Conservation (phyloP, 179 eudicot species). For the Monotropa hypopitys region DNA sequence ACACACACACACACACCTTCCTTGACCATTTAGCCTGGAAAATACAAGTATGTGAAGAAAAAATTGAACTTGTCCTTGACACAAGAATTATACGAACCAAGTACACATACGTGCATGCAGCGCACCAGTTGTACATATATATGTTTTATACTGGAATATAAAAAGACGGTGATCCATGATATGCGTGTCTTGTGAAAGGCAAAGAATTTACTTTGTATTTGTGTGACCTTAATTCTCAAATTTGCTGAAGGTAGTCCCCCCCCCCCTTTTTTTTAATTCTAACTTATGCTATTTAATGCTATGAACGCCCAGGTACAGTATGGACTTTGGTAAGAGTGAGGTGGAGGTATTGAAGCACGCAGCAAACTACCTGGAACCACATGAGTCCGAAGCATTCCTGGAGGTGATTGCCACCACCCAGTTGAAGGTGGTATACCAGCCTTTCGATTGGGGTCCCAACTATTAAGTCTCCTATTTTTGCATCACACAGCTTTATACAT, state of each 20-base stretch:
- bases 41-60: background rate
- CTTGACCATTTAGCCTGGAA: background rate
- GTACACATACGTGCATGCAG: too few species aligned
- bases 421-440: conserved; percentile 37
- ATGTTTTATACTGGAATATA: background rate
- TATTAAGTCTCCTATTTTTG: conserved; percentile 4
- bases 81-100: too few species aligned
- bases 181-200: background rate
- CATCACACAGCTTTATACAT: background rate
- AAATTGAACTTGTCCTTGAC: background rate
- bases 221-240: background rate
- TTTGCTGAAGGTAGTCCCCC: background rate
- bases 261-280: background rate
- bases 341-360: conserved; percentile 44
- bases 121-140: background rate
- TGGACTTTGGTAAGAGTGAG: conserved; percentile 41
- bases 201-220: background rate
- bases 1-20: too few species aligned
- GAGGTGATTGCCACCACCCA: conserved; percentile 32
- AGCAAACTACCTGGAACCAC: conserved; percentile 33
- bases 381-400: conserved; percentile 21
- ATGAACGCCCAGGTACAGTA: conserved; percentile 28
- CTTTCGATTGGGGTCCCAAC: conserved; percentile 41
- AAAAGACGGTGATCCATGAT: background rate
- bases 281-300: background rate